Conservation (phyloP, 371 early-diverging fungal genomes). For the Mortierella sp. region DNA sequence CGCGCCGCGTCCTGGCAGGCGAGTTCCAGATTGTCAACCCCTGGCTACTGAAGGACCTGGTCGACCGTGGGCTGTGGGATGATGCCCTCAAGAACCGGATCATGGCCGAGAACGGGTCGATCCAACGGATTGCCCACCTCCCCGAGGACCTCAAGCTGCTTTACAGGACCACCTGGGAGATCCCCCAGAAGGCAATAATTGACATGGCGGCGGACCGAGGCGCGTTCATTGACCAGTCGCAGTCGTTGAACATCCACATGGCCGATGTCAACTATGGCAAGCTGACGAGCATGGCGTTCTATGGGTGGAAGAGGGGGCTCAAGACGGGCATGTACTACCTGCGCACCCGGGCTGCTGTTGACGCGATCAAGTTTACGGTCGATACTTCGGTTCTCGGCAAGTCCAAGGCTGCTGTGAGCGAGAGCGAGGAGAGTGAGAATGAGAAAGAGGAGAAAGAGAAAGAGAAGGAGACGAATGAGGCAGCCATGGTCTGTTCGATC, state of each 20-base stretch:
- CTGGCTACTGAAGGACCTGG: slow-evolving; percentile 95
- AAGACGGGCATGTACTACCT: slow-evolving; percentile 99
- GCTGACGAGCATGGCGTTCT: slow-evolving; percentile 99
- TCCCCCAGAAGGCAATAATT: slow-evolving; percentile 90
- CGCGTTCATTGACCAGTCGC: slow-evolving; percentile 99
- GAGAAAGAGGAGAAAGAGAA: slow-evolving; percentile 59
- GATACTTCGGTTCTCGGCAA: too few species aligned
- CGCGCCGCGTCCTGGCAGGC: slow-evolving; percentile 98
- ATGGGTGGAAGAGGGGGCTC: slow-evolving; percentile 98
- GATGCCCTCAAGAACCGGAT: slow-evolving; percentile 97
- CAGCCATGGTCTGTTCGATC: slow-evolving; percentile 84
- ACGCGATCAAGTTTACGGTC: slow-evolving; percentile 97
- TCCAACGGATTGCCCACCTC: slow-evolving; percentile 87
- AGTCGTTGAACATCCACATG: slow-evolving; percentile 98
- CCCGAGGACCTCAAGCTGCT: slow-evolving; percentile 95
- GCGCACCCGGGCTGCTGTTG: slow-evolving; percentile 96
- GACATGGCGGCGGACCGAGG: slow-evolving; percentile 96
- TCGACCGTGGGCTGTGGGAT: slow-evolving; percentile 95
- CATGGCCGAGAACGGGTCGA: slow-evolving; percentile 96
- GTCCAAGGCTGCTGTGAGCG: slow-evolving; percentile 70
- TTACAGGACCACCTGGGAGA: slow-evolving; percentile 99
- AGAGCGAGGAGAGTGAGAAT: slow-evolving; percentile 89
- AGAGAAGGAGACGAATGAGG: slow-evolving; percentile 61
- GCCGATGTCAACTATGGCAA: slow-evolving; percentile 70
- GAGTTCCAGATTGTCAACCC: slow-evolving; percentile 99